Evolutionary conservation across 345 rosid genomes (phyloP).

Genomic region (Litchi chinensis): DNA sequence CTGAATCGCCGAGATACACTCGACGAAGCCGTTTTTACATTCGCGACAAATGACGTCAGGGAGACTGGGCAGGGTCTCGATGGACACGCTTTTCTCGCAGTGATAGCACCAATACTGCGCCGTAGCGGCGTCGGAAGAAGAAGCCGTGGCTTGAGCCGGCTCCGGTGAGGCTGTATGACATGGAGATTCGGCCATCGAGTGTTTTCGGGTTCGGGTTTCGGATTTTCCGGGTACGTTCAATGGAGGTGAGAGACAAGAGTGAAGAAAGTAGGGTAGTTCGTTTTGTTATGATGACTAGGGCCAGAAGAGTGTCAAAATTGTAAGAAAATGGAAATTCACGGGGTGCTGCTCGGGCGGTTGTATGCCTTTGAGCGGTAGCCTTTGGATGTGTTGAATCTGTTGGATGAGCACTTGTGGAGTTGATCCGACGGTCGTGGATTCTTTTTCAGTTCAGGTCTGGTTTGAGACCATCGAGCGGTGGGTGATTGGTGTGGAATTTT

Average conservation of each 20-base stretch:
- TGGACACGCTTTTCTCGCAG: constrained; percentile 68
- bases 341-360: background rate
- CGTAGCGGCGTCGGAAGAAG: constrained; percentile 26
- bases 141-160: background rate
- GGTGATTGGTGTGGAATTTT: background rate
- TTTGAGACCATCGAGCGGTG: background rate
- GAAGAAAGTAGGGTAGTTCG: constrained; percentile 14
- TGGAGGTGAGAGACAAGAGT: background rate
- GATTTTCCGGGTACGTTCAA: constrained; percentile 11
- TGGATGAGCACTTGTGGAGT: background rate
- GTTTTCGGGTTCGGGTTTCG: background rate
- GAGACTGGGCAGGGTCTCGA: constrained; percentile 49
- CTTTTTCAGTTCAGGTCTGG: background rate
- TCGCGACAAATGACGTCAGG: constrained; percentile 58
- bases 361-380: constrained; percentile 1
- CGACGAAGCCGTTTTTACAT: constrained; percentile 79
- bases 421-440: background rate
- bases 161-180: constrained; percentile 31
- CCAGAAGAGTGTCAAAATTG: background rate
- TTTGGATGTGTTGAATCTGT: background rate
- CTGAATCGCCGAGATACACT: constrained; percentile 46
- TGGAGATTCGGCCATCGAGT: constrained; percentile 54
- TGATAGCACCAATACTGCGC: constrained; percentile 69
- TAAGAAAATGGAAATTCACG: background rate
- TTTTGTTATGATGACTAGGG: constrained; percentile 9